Conservation (phyloP, 208 protist species). For the Leishmania arabica region DNA sequence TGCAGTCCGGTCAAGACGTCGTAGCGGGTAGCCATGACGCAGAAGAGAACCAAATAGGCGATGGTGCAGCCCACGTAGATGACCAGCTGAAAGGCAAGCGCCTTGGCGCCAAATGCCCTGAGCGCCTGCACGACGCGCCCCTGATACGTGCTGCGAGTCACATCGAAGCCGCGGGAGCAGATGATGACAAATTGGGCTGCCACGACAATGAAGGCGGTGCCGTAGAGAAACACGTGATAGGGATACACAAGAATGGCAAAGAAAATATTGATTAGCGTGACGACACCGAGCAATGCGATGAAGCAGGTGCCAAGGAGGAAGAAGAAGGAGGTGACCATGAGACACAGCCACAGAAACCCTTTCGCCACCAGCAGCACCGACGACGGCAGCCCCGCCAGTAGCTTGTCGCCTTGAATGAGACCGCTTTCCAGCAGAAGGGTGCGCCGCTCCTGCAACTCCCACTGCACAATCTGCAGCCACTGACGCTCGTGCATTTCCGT, state of each 20-base stretch:
- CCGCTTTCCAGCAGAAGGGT: slow-evolving; percentile 14
- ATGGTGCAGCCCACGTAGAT: slow-evolving; percentile 34
- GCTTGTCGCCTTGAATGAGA: slow-evolving; percentile 29
- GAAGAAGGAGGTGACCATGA: slow-evolving; percentile 62
- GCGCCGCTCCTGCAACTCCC: slow-evolving; percentile 39
- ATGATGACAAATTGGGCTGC: slow-evolving; percentile 50
- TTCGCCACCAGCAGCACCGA: slow-evolving; percentile 38
- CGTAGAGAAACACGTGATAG: slow-evolving; percentile 65
- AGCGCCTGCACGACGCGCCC: slow-evolving; percentile 61
- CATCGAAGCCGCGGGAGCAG: slow-evolving; percentile 67
- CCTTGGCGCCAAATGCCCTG: slow-evolving; percentile 38
- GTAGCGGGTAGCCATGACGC: slow-evolving; percentile 43
- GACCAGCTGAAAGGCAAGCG: slow-evolving; percentile 44
- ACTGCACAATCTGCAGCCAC: slow-evolving; percentile 62
- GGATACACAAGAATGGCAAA: slow-evolving; percentile 64
- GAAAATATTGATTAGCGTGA: slow-evolving; percentile 52
- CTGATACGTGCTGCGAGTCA: slow-evolving; percentile 56
- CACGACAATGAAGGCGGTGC: slow-evolving; percentile 48
- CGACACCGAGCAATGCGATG: slow-evolving; percentile 42
- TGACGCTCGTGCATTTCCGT: slow-evolving; percentile 55
- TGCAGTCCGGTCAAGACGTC: slow-evolving; percentile 59
- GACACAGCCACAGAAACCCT: slow-evolving; percentile 57
- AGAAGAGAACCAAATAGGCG: slow-evolving; percentile 66
- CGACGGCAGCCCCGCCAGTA: slow-evolving; percentile 40
- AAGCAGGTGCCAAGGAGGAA: slow-evolving; percentile 67